Percentiles rank a stretch among this genome's conserved stretches.
Conservation (phyloP, 2,329 filamentous ascomycete genomes). For the Scolecobasidium constrictum region DNA sequence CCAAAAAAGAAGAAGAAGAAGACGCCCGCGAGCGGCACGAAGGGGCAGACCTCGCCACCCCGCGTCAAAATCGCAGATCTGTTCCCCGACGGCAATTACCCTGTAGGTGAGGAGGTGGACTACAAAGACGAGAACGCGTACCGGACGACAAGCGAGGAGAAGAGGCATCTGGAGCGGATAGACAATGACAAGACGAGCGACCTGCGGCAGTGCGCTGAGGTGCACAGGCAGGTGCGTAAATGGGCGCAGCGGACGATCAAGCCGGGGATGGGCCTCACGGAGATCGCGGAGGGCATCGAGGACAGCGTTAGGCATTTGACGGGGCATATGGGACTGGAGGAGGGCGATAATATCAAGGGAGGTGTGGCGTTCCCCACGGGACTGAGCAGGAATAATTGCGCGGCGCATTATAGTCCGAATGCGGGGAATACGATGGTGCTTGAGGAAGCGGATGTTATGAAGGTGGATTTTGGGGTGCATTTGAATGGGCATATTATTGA, state of each 20-base stretch:
- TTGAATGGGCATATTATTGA: slow-evolving; percentile 62
- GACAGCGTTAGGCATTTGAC: slow-evolving; percentile 67
- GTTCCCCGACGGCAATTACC: slow-evolving; percentile 63
- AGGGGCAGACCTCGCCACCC: slow-evolving; percentile 66
- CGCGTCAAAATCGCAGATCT: slow-evolving; percentile 62
- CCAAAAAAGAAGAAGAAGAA: slow-evolving; percentile 62
- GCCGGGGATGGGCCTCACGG: slow-evolving; percentile 68
- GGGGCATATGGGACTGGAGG: slow-evolving; percentile 63
- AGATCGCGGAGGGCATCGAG: slow-evolving; percentile 82
- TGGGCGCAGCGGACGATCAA: slow-evolving; percentile 73
- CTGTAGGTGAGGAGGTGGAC: slow-evolving; percentile 66
- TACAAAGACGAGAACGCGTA: slow-evolving; percentile 68
- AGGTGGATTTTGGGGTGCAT: slow-evolving; percentile 62
- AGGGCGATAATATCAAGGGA: slow-evolving; percentile 66
- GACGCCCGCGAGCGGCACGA: slow-evolving; percentile 36
- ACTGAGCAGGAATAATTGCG: slow-evolving; percentile 73
- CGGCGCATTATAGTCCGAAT: slow-evolving; percentile 80
- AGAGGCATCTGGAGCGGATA: slow-evolving; percentile 70
- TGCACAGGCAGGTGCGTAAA: slow-evolving; percentile 78
- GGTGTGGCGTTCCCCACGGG: slow-evolving; percentile 85
- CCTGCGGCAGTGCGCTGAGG: slow-evolving; percentile 75
- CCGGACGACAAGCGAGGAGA: slow-evolving; percentile 75
- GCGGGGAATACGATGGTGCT: slow-evolving; percentile 69
- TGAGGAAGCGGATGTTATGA: slow-evolving; percentile 58
- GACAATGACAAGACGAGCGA: slow-evolving; percentile 70